Conservation (phyloP, 2,329 filamentous ascomycete species). For the Tolypocladium nubicola region DNA sequence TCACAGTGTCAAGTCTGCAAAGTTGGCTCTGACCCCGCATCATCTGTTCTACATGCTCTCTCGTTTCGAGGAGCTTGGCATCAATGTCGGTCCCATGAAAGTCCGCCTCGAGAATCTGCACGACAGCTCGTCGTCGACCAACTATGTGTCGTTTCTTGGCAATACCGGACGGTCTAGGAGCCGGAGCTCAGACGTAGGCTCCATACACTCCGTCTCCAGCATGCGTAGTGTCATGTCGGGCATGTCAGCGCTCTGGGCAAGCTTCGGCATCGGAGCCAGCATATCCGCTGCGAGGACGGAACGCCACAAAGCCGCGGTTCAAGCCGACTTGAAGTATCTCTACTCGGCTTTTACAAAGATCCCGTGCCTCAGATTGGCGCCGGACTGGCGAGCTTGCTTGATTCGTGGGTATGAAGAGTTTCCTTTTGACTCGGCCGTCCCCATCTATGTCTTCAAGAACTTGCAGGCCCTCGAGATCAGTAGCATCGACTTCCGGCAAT, state of each 20-base stretch:
- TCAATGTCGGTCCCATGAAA: conserved; percentile 91
- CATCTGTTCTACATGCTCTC: conserved; percentile 95
- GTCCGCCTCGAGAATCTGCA: conserved; percentile 91
- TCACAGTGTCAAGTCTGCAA: conserved; percentile 76
- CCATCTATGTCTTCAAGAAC: conserved; percentile 96
- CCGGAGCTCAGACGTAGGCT: conserved; percentile 72
- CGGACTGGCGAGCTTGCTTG: conserved; percentile 84
- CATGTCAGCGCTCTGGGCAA: conserved; percentile 89
- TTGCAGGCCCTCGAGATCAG: conserved; percentile 86
- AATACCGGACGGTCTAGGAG: conserved; percentile 68
- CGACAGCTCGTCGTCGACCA: conserved; percentile 72
- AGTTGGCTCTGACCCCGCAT: conserved; percentile 86
- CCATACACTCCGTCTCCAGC: conserved; percentile 91
- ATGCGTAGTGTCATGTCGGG: conserved; percentile 95
- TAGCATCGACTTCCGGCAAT: conserved; percentile 92
- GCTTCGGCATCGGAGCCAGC: conserved; percentile 70
- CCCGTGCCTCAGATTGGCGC: conserved; percentile 76
- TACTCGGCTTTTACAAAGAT: conserved; percentile 99
- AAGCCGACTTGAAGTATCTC: conserved; percentile 86
- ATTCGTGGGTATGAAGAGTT: conserved; percentile 96
- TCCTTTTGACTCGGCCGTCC: conserved; percentile 93
- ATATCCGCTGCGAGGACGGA: conserved; percentile 75
- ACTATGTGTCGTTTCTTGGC: conserved; percentile 92
- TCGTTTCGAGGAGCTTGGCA: conserved; percentile 84
- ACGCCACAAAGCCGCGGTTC: conserved; percentile 75